Base-by-base conservation (phyloP, 1,284 basidiomycete genomes). In the Meripilus lineatus region DNA sequence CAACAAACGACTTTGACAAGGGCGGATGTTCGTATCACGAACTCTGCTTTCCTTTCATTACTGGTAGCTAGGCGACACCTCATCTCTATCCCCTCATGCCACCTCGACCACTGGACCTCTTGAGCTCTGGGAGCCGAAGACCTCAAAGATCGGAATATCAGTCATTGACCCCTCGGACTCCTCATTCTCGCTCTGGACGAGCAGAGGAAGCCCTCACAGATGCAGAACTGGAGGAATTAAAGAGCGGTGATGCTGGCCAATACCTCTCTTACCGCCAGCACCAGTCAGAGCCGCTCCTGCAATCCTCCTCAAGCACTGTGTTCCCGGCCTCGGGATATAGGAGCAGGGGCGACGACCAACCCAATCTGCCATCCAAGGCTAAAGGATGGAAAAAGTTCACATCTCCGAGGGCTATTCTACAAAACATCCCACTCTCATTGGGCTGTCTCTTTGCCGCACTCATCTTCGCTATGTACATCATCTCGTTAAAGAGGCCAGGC, bases 141-240 rank as follows among this genome's bases (percentile, higher is more conserved):
- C 56, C 64, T 23, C 53, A 51, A 34, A 49, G 53, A 30, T 58
- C 59, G 28, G 66, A 74, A 40, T 60, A 71, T 47, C 68, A 67
- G 38, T 51, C 58, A 30, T 65, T 82, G 8, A 81, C 78, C 8
- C 81, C 81, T 1, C 69, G 80, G 39, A 83, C 81, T 24, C 81
- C 81, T 42, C 79, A 77, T 56, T 77, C 77, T 25, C 74, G 75
- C 52, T 68, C 75, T 28, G 79, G 76, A 30, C 69, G 71, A 52
- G 72, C 74, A 38, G 79, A 81, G 53, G 76, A 79, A 56, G 72
- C 67, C 2, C 70, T 71, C 52, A 68, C 68, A 3, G 69, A 71
- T 36, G 55, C 68, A n/a, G 74, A 76, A 47, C 60, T 74, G 8
- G 59, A 69, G 23, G 61, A 65, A 22, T 44, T 64, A 17, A 64